Evolutionary conservation across 768 basidiomycete species (phyloP).

Genomic region (Cystofilobasidium macerans): DNA sequence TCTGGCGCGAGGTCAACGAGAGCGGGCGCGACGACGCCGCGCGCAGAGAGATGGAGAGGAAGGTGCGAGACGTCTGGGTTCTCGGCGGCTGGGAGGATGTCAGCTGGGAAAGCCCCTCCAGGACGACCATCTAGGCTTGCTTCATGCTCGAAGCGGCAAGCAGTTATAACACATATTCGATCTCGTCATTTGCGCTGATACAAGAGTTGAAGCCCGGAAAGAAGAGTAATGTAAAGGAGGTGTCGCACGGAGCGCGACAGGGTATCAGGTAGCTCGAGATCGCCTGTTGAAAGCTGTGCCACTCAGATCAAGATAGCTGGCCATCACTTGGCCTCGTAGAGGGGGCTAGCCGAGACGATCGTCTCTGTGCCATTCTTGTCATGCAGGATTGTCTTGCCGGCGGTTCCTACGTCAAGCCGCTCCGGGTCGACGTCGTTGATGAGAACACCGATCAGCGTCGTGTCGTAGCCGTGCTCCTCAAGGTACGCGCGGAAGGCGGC

Average conservation of each 20-base stretch:
- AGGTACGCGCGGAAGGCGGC: conserved; percentile 74
- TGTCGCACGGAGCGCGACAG: neutral
- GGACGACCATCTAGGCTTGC: neutral
- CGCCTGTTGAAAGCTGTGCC: neutral
- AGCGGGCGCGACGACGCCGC: neutral
- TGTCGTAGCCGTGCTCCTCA: conserved; percentile 66
- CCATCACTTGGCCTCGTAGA: neutral
- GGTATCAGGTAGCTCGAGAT: neutral
- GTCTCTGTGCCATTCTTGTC: neutral
- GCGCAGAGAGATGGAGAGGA: conserved; percentile 6
- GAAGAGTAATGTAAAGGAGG: neutral
- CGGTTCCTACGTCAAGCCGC: neutral
- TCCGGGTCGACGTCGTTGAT: conserved; percentile 3
- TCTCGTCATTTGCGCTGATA: too few relatives aligned
- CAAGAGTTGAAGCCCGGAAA: conserved; percentile 6
- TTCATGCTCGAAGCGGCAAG: too few relatives aligned
- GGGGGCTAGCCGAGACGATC: neutral
- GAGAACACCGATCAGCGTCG: conserved; percentile 51
- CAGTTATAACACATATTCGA: too few relatives aligned
- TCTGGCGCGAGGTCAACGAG: conserved; percentile 19
- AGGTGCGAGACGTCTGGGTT: conserved; percentile 11
- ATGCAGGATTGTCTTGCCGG: neutral
- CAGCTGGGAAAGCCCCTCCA: conserved; percentile 8
- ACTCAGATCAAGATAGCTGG: neutral
- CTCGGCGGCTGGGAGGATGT: conserved; percentile 10